Base-by-base conservation (phyloP, 2,329 filamentous ascomycete genomes). In the Trichoderma cornu-damae region DNA sequence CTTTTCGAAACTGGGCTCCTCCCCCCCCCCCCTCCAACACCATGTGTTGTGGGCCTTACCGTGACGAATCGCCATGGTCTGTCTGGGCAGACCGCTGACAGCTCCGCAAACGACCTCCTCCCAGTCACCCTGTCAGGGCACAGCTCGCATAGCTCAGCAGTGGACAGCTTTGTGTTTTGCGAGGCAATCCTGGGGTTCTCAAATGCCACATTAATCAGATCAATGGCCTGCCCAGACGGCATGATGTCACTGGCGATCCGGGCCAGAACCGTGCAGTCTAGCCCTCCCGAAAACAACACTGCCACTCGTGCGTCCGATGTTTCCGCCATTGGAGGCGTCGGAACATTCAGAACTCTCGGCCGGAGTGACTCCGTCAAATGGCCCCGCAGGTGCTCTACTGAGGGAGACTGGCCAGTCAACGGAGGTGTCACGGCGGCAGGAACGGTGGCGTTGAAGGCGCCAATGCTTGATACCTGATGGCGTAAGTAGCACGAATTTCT, bases 161-260 rank as follows among this genome's bases (percentile, higher is more conserved):
- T 58, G 0, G 68, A 66, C 3, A 65, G 58, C 6, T 59, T 60
- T 18, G 75, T 75, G 11, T 81, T 72, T 42, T 82, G 78, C 3
- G 78, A 84, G 59, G 80, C 85, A 62, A 86, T 83, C 30, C 89
- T 82, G 0, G 92, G 93, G 63, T 99, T 99, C 70, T 99, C 90
- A 66, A 99, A 99, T 0, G 93, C 94, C 44, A 99, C 93, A 63
- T 99, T 99, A 61, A 99, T 80, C 7, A 99, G 78, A 67, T 97
- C 94, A 60, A 99, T 85, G 1, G 81, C 76, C 65, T 95, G 86
- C 3, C 79, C 72, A 0, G 68, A 12, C 0, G 89, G 88, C 2
- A 97, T 69, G 2, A 95, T 72, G 11, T 96, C 87, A 68, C 96
- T 89, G 9, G 82, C 78, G 22, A 97, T 73, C 42, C 91, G 83